Conservation (phyloP, 495 filamentous ascomycete genomes). For the Daldinia decipiens region DNA sequence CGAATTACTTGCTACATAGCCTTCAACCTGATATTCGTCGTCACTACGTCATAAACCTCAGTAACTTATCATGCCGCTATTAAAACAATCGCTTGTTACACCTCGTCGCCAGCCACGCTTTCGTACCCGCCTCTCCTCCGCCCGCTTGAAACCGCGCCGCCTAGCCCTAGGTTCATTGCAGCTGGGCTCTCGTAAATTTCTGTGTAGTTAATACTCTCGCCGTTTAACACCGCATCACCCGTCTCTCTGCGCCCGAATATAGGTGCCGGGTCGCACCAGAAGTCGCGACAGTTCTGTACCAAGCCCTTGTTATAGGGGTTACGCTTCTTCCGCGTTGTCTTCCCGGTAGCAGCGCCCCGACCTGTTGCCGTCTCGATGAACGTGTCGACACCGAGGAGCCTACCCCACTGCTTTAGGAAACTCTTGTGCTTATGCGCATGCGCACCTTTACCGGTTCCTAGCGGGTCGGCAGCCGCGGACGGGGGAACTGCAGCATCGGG, state of each 20-base stretch:
- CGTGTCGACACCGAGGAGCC: slow-evolving; percentile 87
- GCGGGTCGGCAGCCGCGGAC: slow-evolving; percentile 52
- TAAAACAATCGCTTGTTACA: slow-evolving; percentile 32
- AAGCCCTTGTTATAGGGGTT: slow-evolving; percentile 89
- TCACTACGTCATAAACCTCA: slow-evolving; percentile 24
- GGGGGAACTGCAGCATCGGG: slow-evolving; percentile 51
- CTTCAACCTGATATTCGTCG: slow-evolving; percentile 17
- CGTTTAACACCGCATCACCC: slow-evolving; percentile 79
- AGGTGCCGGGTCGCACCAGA: slow-evolving; percentile 91
- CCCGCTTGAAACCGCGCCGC: slow-evolving; percentile 28
- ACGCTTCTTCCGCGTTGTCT: slow-evolving; percentile 62
- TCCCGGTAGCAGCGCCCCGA: slow-evolving; percentile 59
- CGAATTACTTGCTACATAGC: neutral
- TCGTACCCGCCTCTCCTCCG: slow-evolving; percentile 56
- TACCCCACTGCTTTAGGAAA: slow-evolving; percentile 80
- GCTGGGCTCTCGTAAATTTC: slow-evolving; percentile 86
- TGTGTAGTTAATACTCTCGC: slow-evolving; percentile 84
- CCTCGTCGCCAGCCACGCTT: slow-evolving; percentile 56
- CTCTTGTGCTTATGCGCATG: slow-evolving; percentile 64
- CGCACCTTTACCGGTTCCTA: slow-evolving; percentile 57
- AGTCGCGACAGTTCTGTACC: slow-evolving; percentile 90
- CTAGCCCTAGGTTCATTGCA: slow-evolving; percentile 60
- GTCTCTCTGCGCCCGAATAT: slow-evolving; percentile 78
- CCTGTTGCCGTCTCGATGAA: slow-evolving; percentile 84
- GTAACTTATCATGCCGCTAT: neutral